Evolutionary conservation across 176 grass and related monocot species (phyloP).

Genomic region (Ensete glaucum): DNA sequence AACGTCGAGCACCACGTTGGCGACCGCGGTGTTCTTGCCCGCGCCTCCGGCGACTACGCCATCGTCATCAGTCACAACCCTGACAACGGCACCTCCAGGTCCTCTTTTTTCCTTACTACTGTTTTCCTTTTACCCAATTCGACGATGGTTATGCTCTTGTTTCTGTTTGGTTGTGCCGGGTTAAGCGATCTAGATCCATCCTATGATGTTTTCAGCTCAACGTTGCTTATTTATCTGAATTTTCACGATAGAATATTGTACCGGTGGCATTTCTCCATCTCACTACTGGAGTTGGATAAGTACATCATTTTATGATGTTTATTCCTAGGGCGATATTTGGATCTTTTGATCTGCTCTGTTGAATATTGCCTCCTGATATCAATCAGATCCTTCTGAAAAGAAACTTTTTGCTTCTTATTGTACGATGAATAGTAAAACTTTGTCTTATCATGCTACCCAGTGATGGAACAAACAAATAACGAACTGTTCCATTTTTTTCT

Average conservation of each 20-base stretch:
- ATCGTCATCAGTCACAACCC: conserved; percentile 93
- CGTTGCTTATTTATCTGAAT: neutral
- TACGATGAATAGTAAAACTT: no score
- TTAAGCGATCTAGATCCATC: neutral
- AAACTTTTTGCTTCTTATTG: no score
- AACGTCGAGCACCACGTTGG: conserved; percentile 95
- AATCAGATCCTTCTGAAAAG: no score
- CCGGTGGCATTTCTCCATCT: no score
- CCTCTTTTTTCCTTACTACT: neutral
- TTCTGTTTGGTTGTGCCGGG: neutral
- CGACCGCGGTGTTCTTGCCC: conserved; percentile 72
- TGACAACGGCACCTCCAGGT: conserved; percentile 85
- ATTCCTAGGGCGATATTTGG: neutral
- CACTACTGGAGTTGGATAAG: neutral
- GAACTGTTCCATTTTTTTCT: no score
- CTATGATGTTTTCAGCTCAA: neutral
- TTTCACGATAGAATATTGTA: neutral
- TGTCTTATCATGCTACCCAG: no score
- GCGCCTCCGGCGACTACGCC: conserved; percentile 70
- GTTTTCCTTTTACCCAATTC: neutral
- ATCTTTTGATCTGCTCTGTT: neutral
- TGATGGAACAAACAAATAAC: no score
- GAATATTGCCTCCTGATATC: no score
- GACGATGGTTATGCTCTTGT: neutral
- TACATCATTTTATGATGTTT: neutral